Percentiles rank a stretch among this genome's conserved stretches.
Evolutionary conservation across 345 rosid genomes (phyloP).

Genomic region (Syzygium oleosum): DNA sequence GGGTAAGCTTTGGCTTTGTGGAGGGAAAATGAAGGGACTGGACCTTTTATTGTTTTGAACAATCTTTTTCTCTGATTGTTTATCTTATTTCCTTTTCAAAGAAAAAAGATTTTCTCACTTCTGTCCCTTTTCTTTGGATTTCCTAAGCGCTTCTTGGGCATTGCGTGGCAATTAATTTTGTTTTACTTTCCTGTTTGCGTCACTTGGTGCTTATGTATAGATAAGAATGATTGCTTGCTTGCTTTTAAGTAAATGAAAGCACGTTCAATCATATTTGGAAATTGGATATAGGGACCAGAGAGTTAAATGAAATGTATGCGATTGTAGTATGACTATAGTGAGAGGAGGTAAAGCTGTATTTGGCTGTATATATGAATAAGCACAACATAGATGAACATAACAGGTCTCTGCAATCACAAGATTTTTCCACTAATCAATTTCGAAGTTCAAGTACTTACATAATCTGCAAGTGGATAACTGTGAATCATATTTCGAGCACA

Average conservation of each 20-base stretch:
- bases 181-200: background rate
- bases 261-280: background rate
- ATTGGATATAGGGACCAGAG: background rate
- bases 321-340: background rate
- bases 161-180: background rate
- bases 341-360: background rate
- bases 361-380: background rate
- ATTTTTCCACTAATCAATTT: background rate
- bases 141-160: background rate
- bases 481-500: background rate
- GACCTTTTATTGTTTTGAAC: background rate
- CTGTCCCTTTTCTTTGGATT: background rate
- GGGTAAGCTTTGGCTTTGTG: background rate
- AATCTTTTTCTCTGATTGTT: background rate
- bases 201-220: background rate
- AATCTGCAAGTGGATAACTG: background rate
- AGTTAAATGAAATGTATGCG: background rate
- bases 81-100: background rate
- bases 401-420: background rate
- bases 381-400: background rate
- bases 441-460: background rate
- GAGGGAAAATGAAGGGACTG: background rate
- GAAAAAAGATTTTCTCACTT: background rate
- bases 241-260: background rate
- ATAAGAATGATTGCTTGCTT: background rate